Percentiles rank a stretch among this genome's conserved stretches.
These are phyloP conservation scores for Tricholoma sp. DNA, from an alignment of 768 basidiomycete genomes.

Conservation along the genomic window DNA sequence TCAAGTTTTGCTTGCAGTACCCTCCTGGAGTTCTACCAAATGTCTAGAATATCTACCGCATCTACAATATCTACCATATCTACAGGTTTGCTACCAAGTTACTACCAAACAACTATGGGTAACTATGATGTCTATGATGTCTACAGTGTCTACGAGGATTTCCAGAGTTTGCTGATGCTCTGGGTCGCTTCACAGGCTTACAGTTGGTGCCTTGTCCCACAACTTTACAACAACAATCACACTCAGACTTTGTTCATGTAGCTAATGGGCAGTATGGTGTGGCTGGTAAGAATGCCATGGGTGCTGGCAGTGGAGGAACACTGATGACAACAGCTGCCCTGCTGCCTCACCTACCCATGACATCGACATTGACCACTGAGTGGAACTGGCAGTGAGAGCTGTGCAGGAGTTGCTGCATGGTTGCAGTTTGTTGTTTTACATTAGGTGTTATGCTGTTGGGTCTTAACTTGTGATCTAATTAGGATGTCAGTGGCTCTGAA, in stretches of 20 bases:
- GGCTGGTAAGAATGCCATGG: conserved; percentile 37
- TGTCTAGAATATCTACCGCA: too few species aligned
- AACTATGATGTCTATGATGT: too few species aligned
- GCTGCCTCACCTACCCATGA: conserved; percentile 2
- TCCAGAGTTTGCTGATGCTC: conserved; percentile 49
- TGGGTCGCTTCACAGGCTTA: conserved; percentile 37
- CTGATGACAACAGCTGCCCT: too few species aligned
- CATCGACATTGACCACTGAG: conserved; percentile 7
- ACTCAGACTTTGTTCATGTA: conserved; percentile 3
- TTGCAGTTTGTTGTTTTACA: conserved; percentile 30
- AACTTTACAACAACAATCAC: neutral
- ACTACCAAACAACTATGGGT: too few species aligned
- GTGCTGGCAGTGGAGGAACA: conserved; percentile 18
- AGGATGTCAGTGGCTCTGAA: conserved; percentile 40
- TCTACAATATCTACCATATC: too few species aligned
- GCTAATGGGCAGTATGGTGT: conserved; percentile 33
- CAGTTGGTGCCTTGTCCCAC: conserved; percentile 19
- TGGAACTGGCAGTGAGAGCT: conserved; percentile 26
- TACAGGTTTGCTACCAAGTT: too few species aligned
- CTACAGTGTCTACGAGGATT: too few species aligned
- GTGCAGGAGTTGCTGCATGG: conserved; percentile 41
- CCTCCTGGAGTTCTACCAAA: too few species aligned
- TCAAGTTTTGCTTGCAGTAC: too few species aligned
- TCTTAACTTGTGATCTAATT: neutral
- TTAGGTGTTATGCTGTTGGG: too few species aligned